phyloP scores from a whole-genome alignment of 768 basidiomycete genomes.

The Boletus fagicola region DNA sequence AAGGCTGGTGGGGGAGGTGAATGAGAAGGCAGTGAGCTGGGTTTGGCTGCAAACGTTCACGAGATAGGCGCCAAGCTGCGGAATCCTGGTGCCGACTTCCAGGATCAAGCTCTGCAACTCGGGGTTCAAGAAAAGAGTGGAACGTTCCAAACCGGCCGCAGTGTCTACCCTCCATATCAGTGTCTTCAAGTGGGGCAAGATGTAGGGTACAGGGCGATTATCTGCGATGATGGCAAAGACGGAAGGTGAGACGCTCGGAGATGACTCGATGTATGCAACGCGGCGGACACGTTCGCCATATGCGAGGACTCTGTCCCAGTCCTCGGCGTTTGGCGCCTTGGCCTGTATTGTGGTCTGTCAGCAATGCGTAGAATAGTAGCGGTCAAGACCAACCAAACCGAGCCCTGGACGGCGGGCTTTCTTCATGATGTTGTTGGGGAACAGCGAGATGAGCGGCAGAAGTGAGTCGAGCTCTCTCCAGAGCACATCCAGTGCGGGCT shows the following conservation, averaged over 20 bases:
- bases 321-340: slow-evolving; percentile 59
- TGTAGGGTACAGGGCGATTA: slow-evolving; percentile 56
- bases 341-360: slow-evolving; percentile 38
- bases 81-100: slow-evolving; percentile 57
- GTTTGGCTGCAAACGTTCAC: slow-evolving; percentile 61
- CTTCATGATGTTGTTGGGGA: slow-evolving; percentile 65
- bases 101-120: slow-evolving; percentile 57
- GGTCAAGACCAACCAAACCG: slow-evolving; percentile 59
- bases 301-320: slow-evolving; percentile 65
- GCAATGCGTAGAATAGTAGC: neutral
- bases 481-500: slow-evolving; percentile 66
- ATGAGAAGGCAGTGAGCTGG: slow-evolving; percentile 63
- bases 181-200: slow-evolving; percentile 67
- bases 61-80: slow-evolving; percentile 62
- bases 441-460: slow-evolving; percentile 66
- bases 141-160: slow-evolving; percentile 61
- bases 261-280: slow-evolving; percentile 66
- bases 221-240: slow-evolving; percentile 69
- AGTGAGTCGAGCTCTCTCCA: slow-evolving; percentile 81
- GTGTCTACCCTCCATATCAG: slow-evolving; percentile 74
- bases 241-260: slow-evolving; percentile 60
- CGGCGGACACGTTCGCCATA: slow-evolving; percentile 69
- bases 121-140: slow-evolving; percentile 64
- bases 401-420: slow-evolving; percentile 70
- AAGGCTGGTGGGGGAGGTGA: slow-evolving; percentile 65